Evolutionary conservation across 2,329 filamentous ascomycete genomes (phyloP), one percentile per base, ranked within the genome.

Genomic region (Alternaria arborescens): DNA sequence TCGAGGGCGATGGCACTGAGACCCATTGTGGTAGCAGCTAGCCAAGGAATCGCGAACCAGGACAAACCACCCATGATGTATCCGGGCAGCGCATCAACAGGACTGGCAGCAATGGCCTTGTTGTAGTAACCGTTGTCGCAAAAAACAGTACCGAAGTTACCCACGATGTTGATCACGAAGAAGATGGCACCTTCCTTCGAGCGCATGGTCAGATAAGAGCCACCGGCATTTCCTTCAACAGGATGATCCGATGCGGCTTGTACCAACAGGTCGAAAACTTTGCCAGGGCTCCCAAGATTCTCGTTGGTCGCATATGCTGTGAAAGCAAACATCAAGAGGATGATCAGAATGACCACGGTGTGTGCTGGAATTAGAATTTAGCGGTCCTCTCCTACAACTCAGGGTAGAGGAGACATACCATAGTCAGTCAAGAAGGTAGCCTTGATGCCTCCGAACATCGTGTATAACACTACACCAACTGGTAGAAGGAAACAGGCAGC

Each of bases 21-120:
- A 32, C 93, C 93, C 88, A 97, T 91, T 1, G 93, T 97, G 0
- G 92, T 97, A 1, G 93, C 93, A 3, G 89, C 91, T 10, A 97
- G 84, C 91, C 92, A 97, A 0, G 94, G 94, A 53, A 97, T 96
- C 1, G 93, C 93, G 69, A 97, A 97, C 93, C 93, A 97, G 51
- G 87, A 89, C 1, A 97, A 84, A 22, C 94, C 93, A 5, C 93
- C 93, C 63, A 94, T 86, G 55, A 97, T 89, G 73, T 97, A 97
- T 18, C 93, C 93, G 0, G 93, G 93, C 3, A 97, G 86, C 0
- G 93, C 94, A 62, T 94, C 89, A 0, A 94, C 90, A 1, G 93
- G 93, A 22, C 88, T 90, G 0, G 94, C 93, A 7, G 94, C 92
- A 70, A 97, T 97, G 32, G 93, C 93, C 79, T 97, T 97, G 84